Evolutionary conservation across 106 monocot species (phyloP), one percentile per base, ranked within the genome.

Genomic region (Allium fistulosum): DNA sequence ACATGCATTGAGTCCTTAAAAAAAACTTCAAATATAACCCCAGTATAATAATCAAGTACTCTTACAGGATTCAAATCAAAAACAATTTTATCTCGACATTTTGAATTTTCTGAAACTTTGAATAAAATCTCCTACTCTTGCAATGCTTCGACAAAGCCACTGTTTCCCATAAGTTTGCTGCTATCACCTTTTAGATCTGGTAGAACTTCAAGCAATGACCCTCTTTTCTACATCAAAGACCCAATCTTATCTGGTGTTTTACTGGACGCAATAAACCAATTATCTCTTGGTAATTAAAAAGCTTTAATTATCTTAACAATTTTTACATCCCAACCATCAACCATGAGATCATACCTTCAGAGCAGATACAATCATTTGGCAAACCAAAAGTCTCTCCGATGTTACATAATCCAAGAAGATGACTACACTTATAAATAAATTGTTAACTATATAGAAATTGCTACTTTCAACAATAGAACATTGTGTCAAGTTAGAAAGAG

Each of bases 21-120:
- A 66, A 89, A 84, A 37, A 89, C 97, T 77, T 97, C 97, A 74
- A 77, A 97, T 82, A 97, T 92, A 68, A 92, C 89, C 52, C 97
- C 97, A 48, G 97, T 97, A 61, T 97, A 97, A 79, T 97, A 97
- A 73, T 97, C 97, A 71, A 97, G 92, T 12, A 92, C 97, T 79
- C 97, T 92, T 49, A 92, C 97, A 69, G 92, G 92, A 68, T 92
- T 97, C 70, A 97, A 79, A 78, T 97, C 92, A 80, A 97, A 97
- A 73, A 89, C 84, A 49, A 97, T 64, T 72, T 83, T 97, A 61
- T 79, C 78, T 37, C 86, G 58, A 63, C 78, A 76, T 49, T 83
- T 89, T 56, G 97, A 71, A 51, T 80, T 88, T 66, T 87, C 80
- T 48, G 92, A 80, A 56, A 86, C 88, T 63, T 70, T 80, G 72